Percentiles rank a stretch among this genome's conserved stretches.
phyloP scores from a whole-genome alignment of 805 yeast species.

The Metschnikowia kofuensis region DNA sequence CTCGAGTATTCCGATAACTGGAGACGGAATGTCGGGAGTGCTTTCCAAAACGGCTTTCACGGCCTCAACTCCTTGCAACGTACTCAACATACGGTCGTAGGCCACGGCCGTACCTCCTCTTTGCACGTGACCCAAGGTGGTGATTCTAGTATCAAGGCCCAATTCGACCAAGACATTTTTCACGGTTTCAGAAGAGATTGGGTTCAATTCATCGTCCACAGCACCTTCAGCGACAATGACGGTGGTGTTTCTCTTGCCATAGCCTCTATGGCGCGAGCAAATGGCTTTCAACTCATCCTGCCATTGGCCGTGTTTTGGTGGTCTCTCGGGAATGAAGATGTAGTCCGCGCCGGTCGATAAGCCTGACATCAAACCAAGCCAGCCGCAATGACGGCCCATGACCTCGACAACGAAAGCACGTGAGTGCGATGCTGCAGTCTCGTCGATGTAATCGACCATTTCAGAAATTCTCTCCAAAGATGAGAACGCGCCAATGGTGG shows the following conservation, averaged over 20 bases:
- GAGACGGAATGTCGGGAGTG: constrained; percentile 90
- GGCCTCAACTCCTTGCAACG: constrained; percentile 97
- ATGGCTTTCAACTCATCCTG: constrained; percentile 71
- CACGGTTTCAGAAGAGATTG: constrained; percentile 78
- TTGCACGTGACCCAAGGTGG: constrained; percentile 96
- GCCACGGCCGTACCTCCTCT: constrained; percentile 99
- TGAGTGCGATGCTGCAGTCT: constrained; percentile 95
- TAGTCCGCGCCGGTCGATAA: constrained; percentile 95
- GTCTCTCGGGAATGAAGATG: constrained; percentile 91
- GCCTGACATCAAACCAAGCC: constrained; percentile 98
- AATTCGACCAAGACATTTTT: constrained; percentile 77
- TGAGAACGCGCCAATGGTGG: constrained; percentile 95
- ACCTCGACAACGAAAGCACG: constrained; percentile 98
- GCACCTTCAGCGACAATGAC: constrained; percentile 99
- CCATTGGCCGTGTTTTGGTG: constrained; percentile 76
- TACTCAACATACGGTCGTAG: constrained; percentile 84
- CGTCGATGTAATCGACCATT: constrained; percentile 94
- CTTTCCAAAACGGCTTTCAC: constrained; percentile 86
- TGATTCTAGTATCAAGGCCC: constrained; percentile 91
- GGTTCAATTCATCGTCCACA: constrained; percentile 72
- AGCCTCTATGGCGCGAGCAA: constrained; percentile 73
- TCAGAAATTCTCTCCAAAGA: constrained; percentile 90
- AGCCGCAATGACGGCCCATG: constrained; percentile 99
- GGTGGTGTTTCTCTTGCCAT: constrained; percentile 91
- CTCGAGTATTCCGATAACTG: constrained; percentile 87